Evolutionary conservation across 306 rosid genomes (phyloP).

Genomic region (Calophaca sinica): DNA sequence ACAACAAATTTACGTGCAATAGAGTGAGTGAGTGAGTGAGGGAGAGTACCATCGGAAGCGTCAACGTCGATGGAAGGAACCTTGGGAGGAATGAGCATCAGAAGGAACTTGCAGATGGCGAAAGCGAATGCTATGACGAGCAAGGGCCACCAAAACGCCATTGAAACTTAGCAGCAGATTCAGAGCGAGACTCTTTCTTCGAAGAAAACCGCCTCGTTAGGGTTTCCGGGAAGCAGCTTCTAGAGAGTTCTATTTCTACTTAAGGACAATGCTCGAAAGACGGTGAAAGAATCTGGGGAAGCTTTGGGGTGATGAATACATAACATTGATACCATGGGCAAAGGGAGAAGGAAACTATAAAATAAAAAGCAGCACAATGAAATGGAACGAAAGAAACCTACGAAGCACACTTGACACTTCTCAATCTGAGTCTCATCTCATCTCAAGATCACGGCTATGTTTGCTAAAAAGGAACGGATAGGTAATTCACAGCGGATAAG

Average conservation of each 20-base stretch:
- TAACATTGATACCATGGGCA: not conserved
- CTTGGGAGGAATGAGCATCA: constrained; percentile 89
- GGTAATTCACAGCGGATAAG: no score
- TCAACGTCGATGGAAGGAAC: constrained; percentile 93
- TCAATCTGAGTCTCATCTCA: no score
- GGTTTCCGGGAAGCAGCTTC: constrained; percentile 47
- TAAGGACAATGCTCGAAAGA: constrained; percentile 34
- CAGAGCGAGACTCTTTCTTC: not conserved
- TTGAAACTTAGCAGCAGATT: constrained; percentile 44
- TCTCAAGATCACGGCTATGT: no score
- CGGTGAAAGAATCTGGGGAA: constrained; percentile 26
- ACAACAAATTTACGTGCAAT: not conserved
- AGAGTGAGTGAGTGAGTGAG: constrained; percentile 1
- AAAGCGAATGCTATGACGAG: constrained; percentile 78
- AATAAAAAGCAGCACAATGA: not conserved
- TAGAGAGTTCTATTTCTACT: not conserved
- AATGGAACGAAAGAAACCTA: not conserved
- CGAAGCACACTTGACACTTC: not conserved
- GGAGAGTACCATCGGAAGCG: constrained; percentile 77
- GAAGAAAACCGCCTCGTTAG: constrained; percentile 37
- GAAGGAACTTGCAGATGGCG: constrained; percentile 81
- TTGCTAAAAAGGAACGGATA: no score
- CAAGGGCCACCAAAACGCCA: constrained; percentile 93
- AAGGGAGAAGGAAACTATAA: constrained; percentile 16
- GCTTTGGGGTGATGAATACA: constrained; percentile 24